Base-by-base conservation (phyloP, 2,329 filamentous ascomycete genomes). In the Microascus cirrosus region DNA sequence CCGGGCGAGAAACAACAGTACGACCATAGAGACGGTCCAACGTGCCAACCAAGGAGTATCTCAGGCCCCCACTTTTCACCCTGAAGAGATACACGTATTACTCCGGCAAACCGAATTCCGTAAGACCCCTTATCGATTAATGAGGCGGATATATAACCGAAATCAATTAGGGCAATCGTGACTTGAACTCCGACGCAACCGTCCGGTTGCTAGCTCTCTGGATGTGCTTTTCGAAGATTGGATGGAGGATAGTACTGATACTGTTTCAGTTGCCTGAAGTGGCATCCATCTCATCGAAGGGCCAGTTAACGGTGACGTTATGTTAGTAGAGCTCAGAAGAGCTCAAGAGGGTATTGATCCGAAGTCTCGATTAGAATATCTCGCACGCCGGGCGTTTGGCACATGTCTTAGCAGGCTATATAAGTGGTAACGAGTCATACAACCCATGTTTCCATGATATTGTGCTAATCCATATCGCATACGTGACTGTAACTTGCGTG, bases 141-240 rank as follows among this genome's bases (percentile, higher is more conserved):
- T 4, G 28, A 32, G 28, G 36, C 34, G 56, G 39, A 28, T 58
- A 39, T 48, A 58, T 34, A 18, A 22, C 13, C 32, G 18, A 48
- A 6, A 58, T 18, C 56, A 58, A 45, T 10, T 53, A 32, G 8
- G 56, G 56, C 18, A 28, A 58, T 22, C 32, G 56, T 18, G 36
- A 34, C 32, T 53, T 34, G 25, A 58, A 58, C n/a, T 58, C 32
- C 15, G 34, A 34, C 35, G 56, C 53, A 22, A 58, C 56, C 15
- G 56, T 58, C 56, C 56, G 54, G 20, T 58, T 58, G 1, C 51
- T 39, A 1, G 53, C 34, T 15, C 34, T 34, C 20, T 53, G 56
- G 34, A 58, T 58, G 35, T 58, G 56, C 34, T 58, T 58, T 48
- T 58, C 56, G 50, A 58, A 58, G 11, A 58, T 58, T 13, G 36